Percentiles rank a stretch among this genome's conserved stretches.
Evolutionary conservation across 306 rosid genomes (phyloP).

Genomic region (Carpinus viminea): DNA sequence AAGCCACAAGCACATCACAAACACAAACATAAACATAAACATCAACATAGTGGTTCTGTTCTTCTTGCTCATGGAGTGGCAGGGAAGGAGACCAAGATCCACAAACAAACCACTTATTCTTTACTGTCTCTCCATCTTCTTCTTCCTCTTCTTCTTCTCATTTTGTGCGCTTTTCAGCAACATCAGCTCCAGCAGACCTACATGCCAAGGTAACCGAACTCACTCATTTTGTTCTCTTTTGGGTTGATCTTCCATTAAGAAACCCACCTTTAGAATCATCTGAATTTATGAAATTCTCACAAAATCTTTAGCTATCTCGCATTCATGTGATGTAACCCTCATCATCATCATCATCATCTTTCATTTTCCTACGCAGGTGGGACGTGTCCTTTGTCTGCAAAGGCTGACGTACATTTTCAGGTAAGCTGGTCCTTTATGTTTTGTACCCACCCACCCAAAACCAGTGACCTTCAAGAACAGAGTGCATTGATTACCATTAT

Average conservation of each 20-base stretch:
- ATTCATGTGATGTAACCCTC: background rate
- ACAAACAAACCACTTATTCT: slow-evolving; percentile 30
- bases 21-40: too few species aligned
- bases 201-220: slow-evolving; percentile 49
- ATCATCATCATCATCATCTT: too few species aligned
- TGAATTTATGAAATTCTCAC: background rate
- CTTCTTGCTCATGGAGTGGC: slow-evolving; percentile 68
- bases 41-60: background rate
- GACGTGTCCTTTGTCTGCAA: slow-evolving; percentile 34
- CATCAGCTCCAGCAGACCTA: slow-evolving; percentile 28
- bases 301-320: background rate
- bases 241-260: background rate
- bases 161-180: slow-evolving; percentile 44
- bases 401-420: slow-evolving; percentile 52
- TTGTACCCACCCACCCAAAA: background rate
- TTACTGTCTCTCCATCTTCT: slow-evolving; percentile 26
- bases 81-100: slow-evolving; percentile 38
- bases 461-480: background rate
- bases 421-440: slow-evolving; percentile 29
- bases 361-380: slow-evolving; percentile 45
- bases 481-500: background rate
- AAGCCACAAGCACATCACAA: slow-evolving; percentile 23
- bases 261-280: background rate
- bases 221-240: slow-evolving; percentile 4
- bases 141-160: slow-evolving; percentile 37